phyloP scores from a whole-genome alignment of 345 rosid species.

The Durio zibethinus region DNA sequence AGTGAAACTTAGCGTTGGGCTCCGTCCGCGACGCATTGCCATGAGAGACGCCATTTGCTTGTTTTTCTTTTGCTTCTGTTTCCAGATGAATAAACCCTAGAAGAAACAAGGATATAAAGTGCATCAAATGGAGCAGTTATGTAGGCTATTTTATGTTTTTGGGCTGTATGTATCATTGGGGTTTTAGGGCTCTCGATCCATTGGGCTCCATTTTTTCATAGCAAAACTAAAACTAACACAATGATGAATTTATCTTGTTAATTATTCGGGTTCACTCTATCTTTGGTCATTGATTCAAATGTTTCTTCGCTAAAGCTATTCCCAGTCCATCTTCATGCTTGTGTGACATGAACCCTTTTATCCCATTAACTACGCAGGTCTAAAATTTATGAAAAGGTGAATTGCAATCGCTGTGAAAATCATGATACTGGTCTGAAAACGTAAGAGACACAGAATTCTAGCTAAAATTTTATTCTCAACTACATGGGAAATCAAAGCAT shows the following conservation, averaged over 20 bases:
- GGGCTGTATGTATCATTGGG: too few relatives aligned
- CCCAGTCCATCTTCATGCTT: neutral
- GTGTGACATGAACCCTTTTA: neutral
- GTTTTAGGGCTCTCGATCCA: too few relatives aligned
- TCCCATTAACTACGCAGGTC: neutral
- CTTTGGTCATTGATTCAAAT: neutral
- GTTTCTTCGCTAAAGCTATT: neutral
- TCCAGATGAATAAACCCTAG: constrained; percentile 24
- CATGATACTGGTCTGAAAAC: neutral
- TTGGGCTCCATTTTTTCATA: too few relatives aligned
- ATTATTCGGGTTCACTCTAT: neutral
- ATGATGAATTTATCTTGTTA: too few relatives aligned
- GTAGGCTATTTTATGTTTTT: too few relatives aligned
- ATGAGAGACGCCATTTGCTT: constrained; percentile 41
- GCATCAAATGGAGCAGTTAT: too few relatives aligned
- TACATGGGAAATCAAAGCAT: neutral
- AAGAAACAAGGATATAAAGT: too few relatives aligned
- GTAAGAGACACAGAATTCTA: too few relatives aligned
- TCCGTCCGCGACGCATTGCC: constrained; percentile 37
- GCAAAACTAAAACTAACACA: too few relatives aligned
- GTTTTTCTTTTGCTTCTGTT: neutral
- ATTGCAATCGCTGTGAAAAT: neutral
- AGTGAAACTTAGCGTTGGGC: constrained; percentile 16
- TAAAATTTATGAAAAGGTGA: constrained; percentile 9
- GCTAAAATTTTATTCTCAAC: too few relatives aligned